Evolutionary conservation across 768 basidiomycete genomes (phyloP).

Genomic region (Rhizopogon vulgaris): DNA sequence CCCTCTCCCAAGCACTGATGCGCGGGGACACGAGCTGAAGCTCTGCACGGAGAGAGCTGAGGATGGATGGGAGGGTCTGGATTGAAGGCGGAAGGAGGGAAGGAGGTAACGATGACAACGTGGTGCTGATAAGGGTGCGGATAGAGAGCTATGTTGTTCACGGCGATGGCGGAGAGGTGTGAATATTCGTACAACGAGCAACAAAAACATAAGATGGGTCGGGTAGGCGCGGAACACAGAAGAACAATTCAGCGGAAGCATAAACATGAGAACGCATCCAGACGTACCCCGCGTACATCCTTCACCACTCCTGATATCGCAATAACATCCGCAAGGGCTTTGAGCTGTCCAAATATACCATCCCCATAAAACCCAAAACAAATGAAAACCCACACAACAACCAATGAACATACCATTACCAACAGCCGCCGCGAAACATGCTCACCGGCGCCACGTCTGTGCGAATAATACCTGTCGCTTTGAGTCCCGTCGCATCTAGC

Average conservation of each 20-base stretch:
- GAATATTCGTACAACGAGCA: not conserved
- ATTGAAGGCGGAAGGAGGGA: conserved; percentile 27
- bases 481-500: conserved; percentile 38
- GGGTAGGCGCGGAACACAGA: not conserved
- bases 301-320: not conserved
- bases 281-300: not conserved
- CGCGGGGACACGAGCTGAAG: conserved; percentile 34
- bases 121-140: conserved; percentile 45
- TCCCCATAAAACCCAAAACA: conserved; percentile 22
- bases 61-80: conserved; percentile 23
- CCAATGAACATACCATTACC: not conserved
- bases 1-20: conserved; percentile 32
- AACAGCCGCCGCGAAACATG: conserved; percentile 3
- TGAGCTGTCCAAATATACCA: conserved; percentile 21
- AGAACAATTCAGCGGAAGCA: not conserved
- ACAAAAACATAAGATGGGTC: conserved; percentile 12
- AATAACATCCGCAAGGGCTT: conserved; percentile 25
- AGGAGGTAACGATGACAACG: conserved; percentile 45
- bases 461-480: conserved; percentile 46
- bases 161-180: not conserved
- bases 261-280: no score
- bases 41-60: conserved; percentile 30
- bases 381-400: not conserved
- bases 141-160: conserved; percentile 38
- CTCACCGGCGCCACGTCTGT: conserved; percentile 53